These are phyloP conservation scores for Calonectria pauciramosa DNA, from an alignment of 2,329 filamentous ascomycete genomes.

Conservation along the genomic window DNA sequence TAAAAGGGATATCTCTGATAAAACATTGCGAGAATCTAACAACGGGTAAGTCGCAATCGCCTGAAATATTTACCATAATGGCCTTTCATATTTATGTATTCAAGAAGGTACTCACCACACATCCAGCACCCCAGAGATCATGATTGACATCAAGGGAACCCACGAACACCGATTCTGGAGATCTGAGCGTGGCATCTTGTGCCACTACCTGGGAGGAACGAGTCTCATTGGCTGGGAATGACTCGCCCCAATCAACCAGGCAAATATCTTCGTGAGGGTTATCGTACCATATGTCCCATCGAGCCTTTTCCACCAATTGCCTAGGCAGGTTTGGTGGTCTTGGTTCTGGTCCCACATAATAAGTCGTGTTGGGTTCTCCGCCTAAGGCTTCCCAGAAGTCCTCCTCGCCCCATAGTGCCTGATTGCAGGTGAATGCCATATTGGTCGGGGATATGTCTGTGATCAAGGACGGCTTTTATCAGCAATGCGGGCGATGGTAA, in stretches of 20 bases:
- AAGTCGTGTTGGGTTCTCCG: not conserved
- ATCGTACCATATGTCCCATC: not conserved
- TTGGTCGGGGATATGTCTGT: slow-evolving; percentile 25
- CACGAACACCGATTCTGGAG: slow-evolving; percentile 25
- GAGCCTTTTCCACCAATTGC: not conserved
- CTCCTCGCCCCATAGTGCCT: not conserved
- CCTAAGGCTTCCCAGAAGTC: slow-evolving; percentile 1
- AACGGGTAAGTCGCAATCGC: not conserved
- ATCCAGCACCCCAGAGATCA: slow-evolving; percentile 9
- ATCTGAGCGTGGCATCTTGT: not conserved
- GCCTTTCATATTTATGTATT: not conserved
- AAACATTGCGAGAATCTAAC: not conserved
- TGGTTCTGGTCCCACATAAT: not conserved
- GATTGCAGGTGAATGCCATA: slow-evolving; percentile 16
- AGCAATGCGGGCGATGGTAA: not conserved
- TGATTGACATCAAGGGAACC: slow-evolving; percentile 13
- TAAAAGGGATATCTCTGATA: not conserved
- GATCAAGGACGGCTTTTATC: not conserved
- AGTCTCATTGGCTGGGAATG: slow-evolving; percentile 6
- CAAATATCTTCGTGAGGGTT: slow-evolving; percentile 16
- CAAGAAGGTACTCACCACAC: not conserved
- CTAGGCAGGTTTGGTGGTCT: not conserved
- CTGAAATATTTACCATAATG: not conserved
- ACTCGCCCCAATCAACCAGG: slow-evolving; percentile 27
- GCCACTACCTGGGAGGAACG: not conserved